phyloP scores from a whole-genome alignment of 805 yeast species.

The Lachancea lanzarotensis region DNA sequence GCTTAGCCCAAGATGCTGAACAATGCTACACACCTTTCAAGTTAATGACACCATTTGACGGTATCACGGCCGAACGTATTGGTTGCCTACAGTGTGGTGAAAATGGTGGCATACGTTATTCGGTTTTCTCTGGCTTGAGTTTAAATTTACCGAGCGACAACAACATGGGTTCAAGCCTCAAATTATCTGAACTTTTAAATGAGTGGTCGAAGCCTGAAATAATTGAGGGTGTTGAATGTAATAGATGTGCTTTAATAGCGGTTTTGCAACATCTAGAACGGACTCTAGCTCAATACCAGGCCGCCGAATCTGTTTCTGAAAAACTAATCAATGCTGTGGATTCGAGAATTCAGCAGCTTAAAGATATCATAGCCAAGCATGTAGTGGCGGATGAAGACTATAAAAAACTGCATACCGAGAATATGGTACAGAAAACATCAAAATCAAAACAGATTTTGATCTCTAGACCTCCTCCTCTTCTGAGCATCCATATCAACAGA shows the following conservation, averaged over 20 bases:
- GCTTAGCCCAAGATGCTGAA: constrained; percentile 31
- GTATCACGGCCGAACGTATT: constrained; percentile 78
- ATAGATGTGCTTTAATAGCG: constrained; percentile 74
- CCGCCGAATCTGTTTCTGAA: constrained; percentile 18
- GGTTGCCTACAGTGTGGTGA: constrained; percentile 91
- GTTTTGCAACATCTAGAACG: constrained; percentile 45
- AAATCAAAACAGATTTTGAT: constrained; percentile 80
- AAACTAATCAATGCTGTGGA: constrained; percentile 34
- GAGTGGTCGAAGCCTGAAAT: constrained; percentile 76
- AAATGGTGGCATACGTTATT: constrained; percentile 82
- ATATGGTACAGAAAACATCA: constrained; percentile 64
- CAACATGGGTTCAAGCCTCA: constrained; percentile 36
- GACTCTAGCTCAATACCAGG: constrained; percentile 31
- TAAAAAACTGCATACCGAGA: constrained; percentile 63
- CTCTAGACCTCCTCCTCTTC: constrained; percentile 74
- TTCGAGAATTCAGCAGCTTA: constrained; percentile 43
- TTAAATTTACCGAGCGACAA: constrained; percentile 56
- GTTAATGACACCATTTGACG: constrained; percentile 85
- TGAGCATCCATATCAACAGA: constrained; percentile 84
- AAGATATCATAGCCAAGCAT: constrained; percentile 51
- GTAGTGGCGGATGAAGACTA: constrained; percentile 77
- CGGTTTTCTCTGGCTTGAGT: constrained; percentile 68
- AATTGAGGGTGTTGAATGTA: constrained; percentile 91
- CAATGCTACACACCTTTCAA: constrained; percentile 46
- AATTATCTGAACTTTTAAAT: constrained; percentile 47